Evolutionary conservation across 495 filamentous ascomycete genomes (phyloP).

Genomic region (Tuber brumale): DNA sequence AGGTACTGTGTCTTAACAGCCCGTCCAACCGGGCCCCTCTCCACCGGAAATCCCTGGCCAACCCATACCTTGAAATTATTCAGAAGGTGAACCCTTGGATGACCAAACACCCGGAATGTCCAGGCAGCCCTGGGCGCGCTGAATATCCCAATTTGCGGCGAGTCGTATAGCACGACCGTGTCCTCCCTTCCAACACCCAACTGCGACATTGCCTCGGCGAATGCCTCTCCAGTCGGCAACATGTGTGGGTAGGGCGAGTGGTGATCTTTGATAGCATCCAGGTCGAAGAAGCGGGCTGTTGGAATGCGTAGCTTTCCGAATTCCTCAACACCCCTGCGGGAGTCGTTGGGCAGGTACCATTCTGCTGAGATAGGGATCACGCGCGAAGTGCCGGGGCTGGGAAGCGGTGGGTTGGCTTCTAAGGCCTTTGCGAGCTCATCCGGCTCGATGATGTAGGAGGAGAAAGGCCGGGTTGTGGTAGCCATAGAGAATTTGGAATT

Average conservation of each 20-base stretch:
- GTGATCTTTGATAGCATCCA: constrained; percentile 82
- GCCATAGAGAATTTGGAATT: background rate
- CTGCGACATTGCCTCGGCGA: constrained; percentile 78
- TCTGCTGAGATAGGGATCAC: constrained; percentile 83
- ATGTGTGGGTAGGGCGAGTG: constrained; percentile 91
- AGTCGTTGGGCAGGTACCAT: constrained; percentile 94
- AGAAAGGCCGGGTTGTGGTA: constrained; percentile 44
- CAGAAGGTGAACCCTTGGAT: constrained; percentile 79
- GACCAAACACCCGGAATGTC: constrained; percentile 86
- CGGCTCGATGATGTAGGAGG: constrained; percentile 78
- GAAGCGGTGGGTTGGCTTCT: constrained; percentile 60
- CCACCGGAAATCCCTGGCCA: constrained; percentile 68
- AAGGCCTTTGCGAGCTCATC: constrained; percentile 72
- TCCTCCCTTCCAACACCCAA: constrained; percentile 82
- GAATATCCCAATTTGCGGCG: constrained; percentile 81
- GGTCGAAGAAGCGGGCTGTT: constrained; percentile 87
- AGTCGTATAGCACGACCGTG: constrained; percentile 87
- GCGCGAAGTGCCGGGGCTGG: constrained; percentile 67
- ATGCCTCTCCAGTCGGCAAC: constrained; percentile 73
- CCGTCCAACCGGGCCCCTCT: constrained; percentile 53
- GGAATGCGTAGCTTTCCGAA: constrained; percentile 76
- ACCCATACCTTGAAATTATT: constrained; percentile 94
- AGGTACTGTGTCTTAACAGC: constrained; percentile 52
- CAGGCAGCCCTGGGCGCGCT: constrained; percentile 87
- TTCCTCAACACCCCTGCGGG: constrained; percentile 66